Percentiles rank a stretch among this genome's conserved stretches.
Conservation (phyloP, 345 rosid genomes). For the Camelina sativa region DNA sequence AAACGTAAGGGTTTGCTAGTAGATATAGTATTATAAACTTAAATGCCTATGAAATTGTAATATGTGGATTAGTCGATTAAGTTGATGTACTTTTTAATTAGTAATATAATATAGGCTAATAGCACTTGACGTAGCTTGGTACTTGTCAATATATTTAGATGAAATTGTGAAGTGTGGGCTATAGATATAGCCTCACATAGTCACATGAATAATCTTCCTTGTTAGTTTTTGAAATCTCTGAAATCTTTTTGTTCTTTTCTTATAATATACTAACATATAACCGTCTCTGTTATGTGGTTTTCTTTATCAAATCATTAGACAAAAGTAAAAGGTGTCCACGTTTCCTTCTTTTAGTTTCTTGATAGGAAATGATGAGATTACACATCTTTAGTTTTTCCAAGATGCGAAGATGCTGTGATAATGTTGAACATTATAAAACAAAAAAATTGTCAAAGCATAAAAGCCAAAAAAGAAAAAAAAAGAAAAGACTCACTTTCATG, state of each 20-base stretch:
- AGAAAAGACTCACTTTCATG: slow-evolving; percentile 41
- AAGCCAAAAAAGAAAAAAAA: slow-evolving; percentile 4
- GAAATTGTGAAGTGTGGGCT: background rate
- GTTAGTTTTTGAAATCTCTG: no score
- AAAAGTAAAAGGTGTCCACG: slow-evolving; percentile 32
- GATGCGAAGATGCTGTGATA: slow-evolving; percentile 28
- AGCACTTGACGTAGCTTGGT: background rate
- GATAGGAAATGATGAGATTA: slow-evolving; percentile 26
- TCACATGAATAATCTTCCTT: background rate
- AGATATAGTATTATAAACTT: background rate
- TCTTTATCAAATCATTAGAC: slow-evolving; percentile 24
- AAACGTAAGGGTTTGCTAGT: background rate
- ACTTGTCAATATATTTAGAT: background rate
- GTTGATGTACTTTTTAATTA: background rate
- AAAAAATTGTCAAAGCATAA: slow-evolving; percentile 32
- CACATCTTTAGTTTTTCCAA: slow-evolving; percentile 26
- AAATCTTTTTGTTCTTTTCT: no score
- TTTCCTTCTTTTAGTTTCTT: slow-evolving; percentile 38
- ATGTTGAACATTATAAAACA: slow-evolving; percentile 9
- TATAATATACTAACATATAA: background rate
- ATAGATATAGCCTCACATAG: background rate
- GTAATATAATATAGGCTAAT: background rate
- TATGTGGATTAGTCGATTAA: background rate
- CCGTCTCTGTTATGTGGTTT: background rate
- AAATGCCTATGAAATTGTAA: background rate